Evolutionary conservation across 2,329 filamentous ascomycete species (phyloP), one percentile per base, ranked within the genome.

Genomic region (Diaporthe humulicola): DNA sequence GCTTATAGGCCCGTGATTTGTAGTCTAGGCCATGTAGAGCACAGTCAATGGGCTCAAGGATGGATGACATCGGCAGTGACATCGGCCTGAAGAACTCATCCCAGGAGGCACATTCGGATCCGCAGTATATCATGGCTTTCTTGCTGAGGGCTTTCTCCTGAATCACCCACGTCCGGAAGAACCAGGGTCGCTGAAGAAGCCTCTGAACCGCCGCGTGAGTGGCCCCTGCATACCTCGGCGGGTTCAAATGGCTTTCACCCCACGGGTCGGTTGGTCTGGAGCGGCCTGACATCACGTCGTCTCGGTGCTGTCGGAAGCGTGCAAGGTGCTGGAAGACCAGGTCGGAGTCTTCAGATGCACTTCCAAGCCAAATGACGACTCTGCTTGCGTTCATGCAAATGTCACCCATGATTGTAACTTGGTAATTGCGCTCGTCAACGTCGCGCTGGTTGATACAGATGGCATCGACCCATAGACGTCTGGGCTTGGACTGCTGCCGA

Each of bases 81-180:
- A n/a, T n/a, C n/a, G n/a, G n/a, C n/a, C n/a, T n/a, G 48, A n/a
- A 52, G 48, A 52, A 4, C 8, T 52, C 48, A 9, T 52, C n/a
- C 60, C 60, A 66, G 22, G 60, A 48, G 40, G 40, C 60, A 28
- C 36, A 64, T 19, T 64, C 60, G n/a, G 60, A 42, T 64, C 60
- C 60, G 45, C 60, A 64, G 38, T 36, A 64, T 22, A 64, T 30
- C n/a, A 30, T n/a, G 36, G 60, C 60, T 64, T 64, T 36, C 45
- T 64, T 64, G 38, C 60, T 64, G 9, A 64, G 60, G 38, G 22
- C 60, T 64, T 64, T 64, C 60, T 64, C 60, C 60, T 64, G 60
- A 12, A 64, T 64, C 38, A 64, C 60, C 60, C 60, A 64, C 8
- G 60, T 64, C 38, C 60, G 60, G 60, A 64, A 64, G 45, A 64